Percentiles rank a stretch among this genome's conserved stretches.
Evolutionary conservation across 306 rosid species (phyloP).

Genomic region (Corylus avellana): DNA sequence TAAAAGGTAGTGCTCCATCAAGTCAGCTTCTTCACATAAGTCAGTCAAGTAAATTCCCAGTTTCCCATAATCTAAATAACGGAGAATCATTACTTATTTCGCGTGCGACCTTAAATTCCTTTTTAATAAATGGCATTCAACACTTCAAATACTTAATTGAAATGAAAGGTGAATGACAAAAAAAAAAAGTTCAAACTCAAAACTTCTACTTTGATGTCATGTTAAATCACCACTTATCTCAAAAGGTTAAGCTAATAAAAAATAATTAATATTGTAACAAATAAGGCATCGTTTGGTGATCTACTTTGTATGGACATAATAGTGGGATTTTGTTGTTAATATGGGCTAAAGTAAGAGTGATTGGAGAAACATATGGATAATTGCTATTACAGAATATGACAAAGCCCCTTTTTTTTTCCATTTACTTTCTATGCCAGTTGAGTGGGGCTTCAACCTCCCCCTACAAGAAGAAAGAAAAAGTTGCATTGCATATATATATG

Average conservation of each 20-base stretch:
- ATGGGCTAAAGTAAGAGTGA: conserved; percentile 17
- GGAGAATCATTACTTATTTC: no score
- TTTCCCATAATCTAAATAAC: not conserved
- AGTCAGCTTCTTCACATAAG: not conserved
- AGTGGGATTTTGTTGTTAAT: conserved; percentile 17
- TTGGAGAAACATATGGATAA: conserved; percentile 28
- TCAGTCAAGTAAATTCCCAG: not conserved
- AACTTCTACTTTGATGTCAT: no score
- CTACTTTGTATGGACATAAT: no score
- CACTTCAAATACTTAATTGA: no score
- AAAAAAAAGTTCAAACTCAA: no score
- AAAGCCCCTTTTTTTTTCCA: conserved; percentile 17
- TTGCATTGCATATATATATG: conserved; percentile 1
- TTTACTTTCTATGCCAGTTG: conserved; percentile 39
- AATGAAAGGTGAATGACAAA: no score
- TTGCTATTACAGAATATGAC: conserved; percentile 43
- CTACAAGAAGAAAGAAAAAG: conserved; percentile 36
- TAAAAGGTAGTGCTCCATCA: not conserved
- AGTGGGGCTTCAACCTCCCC: conserved; percentile 35
- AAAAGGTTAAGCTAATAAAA: no score
- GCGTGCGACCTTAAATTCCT: fast-evolving
- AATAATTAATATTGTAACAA: no score
- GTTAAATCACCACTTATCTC: no score
- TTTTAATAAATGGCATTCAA: no score
- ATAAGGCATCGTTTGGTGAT: no score